Evolutionary conservation across 495 filamentous ascomycete species (phyloP).

Genomic region (Tuber calosporum): DNA sequence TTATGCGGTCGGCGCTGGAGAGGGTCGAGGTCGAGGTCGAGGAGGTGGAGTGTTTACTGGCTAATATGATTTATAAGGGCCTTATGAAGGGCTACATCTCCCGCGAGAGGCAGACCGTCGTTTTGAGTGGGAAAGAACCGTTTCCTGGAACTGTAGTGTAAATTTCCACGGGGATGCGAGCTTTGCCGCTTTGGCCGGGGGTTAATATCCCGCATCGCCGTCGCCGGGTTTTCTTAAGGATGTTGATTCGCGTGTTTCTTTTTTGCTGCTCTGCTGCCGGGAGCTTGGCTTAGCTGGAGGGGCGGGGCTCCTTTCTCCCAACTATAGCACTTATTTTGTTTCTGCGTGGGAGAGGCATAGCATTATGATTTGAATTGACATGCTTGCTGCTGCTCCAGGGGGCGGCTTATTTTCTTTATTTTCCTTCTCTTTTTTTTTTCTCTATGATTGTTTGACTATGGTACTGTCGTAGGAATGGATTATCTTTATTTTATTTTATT

Average conservation of each 20-base stretch:
- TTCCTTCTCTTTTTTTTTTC: background rate
- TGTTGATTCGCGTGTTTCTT: background rate
- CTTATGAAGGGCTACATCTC: conserved; percentile 97
- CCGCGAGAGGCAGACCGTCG: conserved; percentile 77
- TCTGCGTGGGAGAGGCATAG: background rate
- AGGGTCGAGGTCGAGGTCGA: conserved; percentile 67
- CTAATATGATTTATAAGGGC: conserved; percentile 96
- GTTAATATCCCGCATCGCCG: background rate
- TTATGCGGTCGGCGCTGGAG: conserved; percentile 49
- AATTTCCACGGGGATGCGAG: background rate
- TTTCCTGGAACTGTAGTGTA: conserved; percentile 88
- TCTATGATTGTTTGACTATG: background rate
- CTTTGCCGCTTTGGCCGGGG: background rate
- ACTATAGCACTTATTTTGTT: background rate
- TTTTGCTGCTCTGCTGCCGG: background rate
- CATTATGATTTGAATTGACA: background rate
- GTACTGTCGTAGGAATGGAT: background rate
- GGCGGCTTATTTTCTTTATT: background rate
- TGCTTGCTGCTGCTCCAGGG: background rate
- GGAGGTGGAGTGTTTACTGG: conserved; percentile 89
- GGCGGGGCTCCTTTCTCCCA: background rate
- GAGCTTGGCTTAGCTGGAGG: background rate
- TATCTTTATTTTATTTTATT: background rate
- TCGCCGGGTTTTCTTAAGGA: background rate
- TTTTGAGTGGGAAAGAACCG: conserved; percentile 80